A percentile compares a stretch with the other conserved stretches of the same genome.
Conservation (phyloP, 129 eudicot genomes). For the Centrapalus pauciflorus region DNA sequence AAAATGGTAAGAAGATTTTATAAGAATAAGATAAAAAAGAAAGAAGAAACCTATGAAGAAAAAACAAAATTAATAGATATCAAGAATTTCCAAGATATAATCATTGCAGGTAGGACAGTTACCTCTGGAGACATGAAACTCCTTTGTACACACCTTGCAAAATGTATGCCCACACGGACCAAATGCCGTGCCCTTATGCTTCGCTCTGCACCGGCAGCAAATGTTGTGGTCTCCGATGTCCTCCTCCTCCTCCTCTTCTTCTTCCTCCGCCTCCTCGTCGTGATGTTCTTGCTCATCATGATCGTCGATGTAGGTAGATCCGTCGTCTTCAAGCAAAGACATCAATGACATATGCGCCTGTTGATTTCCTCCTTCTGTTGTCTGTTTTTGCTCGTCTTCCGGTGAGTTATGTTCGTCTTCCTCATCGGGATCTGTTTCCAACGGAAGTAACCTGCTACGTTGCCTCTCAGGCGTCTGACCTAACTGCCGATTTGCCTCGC, state of each 20-base stretch:
- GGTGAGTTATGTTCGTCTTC: constrained; percentile 4
- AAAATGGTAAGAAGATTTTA: not conserved
- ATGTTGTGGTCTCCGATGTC: constrained; percentile 27
- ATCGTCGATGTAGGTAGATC: constrained; percentile 13
- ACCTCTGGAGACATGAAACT: constrained; percentile 59
- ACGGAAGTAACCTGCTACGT: constrained; percentile 23
- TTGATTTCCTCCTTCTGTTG: constrained; percentile 19
- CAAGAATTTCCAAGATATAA: constrained; percentile 78
- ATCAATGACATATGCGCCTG: constrained; percentile 63
- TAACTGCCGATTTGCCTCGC: constrained; percentile 18
- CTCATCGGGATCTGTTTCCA: constrained; percentile 25
- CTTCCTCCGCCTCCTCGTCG: constrained; percentile 30
- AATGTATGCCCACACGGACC: constrained; percentile 88
- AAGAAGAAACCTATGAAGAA: not conserved
- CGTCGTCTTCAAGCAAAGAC: constrained; percentile 63
- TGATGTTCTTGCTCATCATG: constrained; percentile 1
- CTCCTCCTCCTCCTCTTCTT: constrained; percentile 24
- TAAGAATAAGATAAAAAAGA: not conserved
- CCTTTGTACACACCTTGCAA: constrained; percentile 80
- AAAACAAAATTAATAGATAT: constrained; percentile 51
- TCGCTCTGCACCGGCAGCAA: constrained; percentile 70
- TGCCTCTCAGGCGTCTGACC: constrained; percentile 18
- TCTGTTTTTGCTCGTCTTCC: constrained; percentile 13
- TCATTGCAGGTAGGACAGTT: constrained; percentile 83
- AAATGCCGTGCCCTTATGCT: constrained; percentile 67